Conservation (phyloP, 345 rosid genomes). For the Salix dunnii region DNA sequence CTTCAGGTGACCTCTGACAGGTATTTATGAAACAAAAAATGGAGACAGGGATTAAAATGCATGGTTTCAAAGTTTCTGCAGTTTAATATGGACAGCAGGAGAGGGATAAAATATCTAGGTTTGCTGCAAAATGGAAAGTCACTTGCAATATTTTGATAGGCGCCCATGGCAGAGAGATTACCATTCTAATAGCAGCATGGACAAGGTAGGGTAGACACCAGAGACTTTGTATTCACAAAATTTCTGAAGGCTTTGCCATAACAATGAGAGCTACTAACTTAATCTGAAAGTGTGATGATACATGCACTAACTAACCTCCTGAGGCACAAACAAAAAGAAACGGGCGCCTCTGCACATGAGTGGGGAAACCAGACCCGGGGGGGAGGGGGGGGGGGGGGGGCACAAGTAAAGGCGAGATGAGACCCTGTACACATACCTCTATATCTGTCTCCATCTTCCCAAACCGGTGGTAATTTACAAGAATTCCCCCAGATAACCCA, state of each 20-base stretch:
- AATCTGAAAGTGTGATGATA: conserved; percentile 38
- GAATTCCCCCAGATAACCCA: conserved; percentile 26
- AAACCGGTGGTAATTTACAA: conserved; percentile 55
- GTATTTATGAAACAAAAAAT: too few relatives aligned
- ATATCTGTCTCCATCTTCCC: conserved; percentile 50
- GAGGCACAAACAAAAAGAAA: conserved; percentile 31
- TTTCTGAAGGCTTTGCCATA: conserved; percentile 35
- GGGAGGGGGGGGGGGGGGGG: conserved; percentile 9
- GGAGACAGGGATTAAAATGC: too few relatives aligned
- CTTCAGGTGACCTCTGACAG: background rate
- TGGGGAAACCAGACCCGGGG: conserved; percentile 22
- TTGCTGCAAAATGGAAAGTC: conserved; percentile 1
- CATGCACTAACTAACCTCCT: conserved; percentile 57
- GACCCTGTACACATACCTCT: conserved; percentile 69
- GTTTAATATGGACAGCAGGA: background rate
- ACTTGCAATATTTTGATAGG: conserved; percentile 1
- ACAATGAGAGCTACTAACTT: conserved; percentile 38
- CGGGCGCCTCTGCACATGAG: conserved; percentile 22
- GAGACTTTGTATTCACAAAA: conserved; percentile 50
- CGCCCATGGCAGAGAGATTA: conserved; percentile 2
- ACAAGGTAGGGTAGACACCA: conserved; percentile 17
- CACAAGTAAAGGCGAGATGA: conserved; percentile 30
- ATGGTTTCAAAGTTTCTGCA: too few relatives aligned
- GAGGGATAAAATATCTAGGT: background rate
- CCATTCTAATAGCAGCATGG: conserved; percentile 10